Evolutionary conservation across 2,329 filamentous ascomycete species (phyloP), one percentile per base, ranked within the genome.

Genomic region (Pseudocercospora pini-densiflorae): DNA sequence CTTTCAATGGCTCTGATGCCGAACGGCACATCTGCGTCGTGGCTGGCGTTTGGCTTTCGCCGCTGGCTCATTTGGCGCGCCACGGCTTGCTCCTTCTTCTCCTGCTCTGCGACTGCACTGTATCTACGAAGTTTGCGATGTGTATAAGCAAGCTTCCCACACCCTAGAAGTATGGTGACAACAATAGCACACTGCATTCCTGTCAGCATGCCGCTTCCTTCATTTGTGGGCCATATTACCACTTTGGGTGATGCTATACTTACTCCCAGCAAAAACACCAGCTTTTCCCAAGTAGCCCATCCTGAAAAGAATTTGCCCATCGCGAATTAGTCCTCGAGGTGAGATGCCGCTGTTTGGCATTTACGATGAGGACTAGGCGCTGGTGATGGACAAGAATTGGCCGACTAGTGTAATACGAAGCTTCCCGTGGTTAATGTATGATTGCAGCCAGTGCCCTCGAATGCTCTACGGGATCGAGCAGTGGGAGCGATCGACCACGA

Each of bases 251-350:
- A 57, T 31, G 29, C 19, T 10, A 21, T 16, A 71, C 91, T 84
- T 82, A 97, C 93, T 21, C 55, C 55, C 16, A 58, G 31, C n/a
- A 58, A 10, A 82, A 97, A 92, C 61, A 89, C 92, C 89, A 97
- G 89, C 82, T 97, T 89, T 84, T 95, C 88, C 93, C 93, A 97
- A 74, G 95, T 81, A 72, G 86, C 82, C 93, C 93, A 97, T 59
- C 70, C 77, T 21, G 67, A 74, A 72, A 84, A 85, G 76, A 84
- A 84, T 16, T 62, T 59, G 21, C 64, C 67, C 64, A 66, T 66
- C 14, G 23, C 16, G n/a, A 16, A 3, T 24, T 14, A 27, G 31
- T 19, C 5, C 5, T 43, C 5, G 16, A 43, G 5, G 40, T 19
- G 40, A 43, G 14, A 36, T 36, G 33, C 14, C 29, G 27, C 10